Base-by-base conservation (phyloP, 208 protist species). In the Acanthamoeba divionensis region DNA sequence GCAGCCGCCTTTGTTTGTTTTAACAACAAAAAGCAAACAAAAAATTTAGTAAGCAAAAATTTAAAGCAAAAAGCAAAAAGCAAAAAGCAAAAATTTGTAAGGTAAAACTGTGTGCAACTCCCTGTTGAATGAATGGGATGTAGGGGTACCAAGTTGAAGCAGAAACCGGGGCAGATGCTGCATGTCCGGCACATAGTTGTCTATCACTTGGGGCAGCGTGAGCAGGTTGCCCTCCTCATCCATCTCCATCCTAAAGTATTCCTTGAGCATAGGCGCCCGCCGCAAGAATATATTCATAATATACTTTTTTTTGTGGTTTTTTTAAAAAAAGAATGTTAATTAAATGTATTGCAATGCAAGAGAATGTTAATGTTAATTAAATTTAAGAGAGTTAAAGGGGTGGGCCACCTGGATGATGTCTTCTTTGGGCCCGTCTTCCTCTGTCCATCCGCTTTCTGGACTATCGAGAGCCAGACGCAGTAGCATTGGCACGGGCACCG, bases 241-340 rank as follows among this genome's bases (percentile, higher is more conserved):
- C 38, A 90, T 80, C 47, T 80, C 85, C 0, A 90, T 36, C 45
- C 63, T 80, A 41, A 90, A 90, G 45, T 90, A 90, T 36, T 90
- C 85, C 18, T 55, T 80, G 13, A 90, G 85, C 85, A 90, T 90
- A 3, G 85, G 50, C n/a, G 85, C 44, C 36, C 66, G 60, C 13
- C 33, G 50, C 85, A 82, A 2, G 44, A 90, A 80, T 36, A 75
- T 55, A 12, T 29, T 8, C 52, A 80, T 80, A 52, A 80, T 90
- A 33, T 75, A 90, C 85, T 90, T 13, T 12, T 18, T n/a, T n/a
- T n/a, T n/a, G n/a, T n/a, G n/a, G n/a, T n/a, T n/a, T n/a, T n/a
- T 21, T 60, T 60, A 21, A 60, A 21, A 60, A 21, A 60, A 21
- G n/a, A 21, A 60, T 21, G n/a, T 21, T 21, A 21, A 60, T 60